phyloP scores from a whole-genome alignment of 2,329 filamentous ascomycete genomes.

The Trichoderma hamatum region DNA sequence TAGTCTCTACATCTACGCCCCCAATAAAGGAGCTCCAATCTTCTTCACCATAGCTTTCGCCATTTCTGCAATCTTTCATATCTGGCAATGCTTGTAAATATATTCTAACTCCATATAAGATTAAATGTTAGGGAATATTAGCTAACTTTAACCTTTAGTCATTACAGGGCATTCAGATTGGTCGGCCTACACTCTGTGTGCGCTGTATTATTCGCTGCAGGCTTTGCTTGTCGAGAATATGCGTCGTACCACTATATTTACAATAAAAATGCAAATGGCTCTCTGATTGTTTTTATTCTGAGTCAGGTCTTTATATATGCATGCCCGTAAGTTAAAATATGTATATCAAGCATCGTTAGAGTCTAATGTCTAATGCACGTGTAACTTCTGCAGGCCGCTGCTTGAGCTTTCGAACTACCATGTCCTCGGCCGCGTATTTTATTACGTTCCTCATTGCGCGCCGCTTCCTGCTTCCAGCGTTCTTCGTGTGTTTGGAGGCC shows the following conservation, averaged over 20 bases:
- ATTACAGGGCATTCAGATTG: constrained; percentile 1
- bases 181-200: neutral
- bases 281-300: neutral
- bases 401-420: constrained; percentile 11
- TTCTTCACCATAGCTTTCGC: neutral
- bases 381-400: neutral
- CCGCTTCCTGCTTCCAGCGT: neutral
- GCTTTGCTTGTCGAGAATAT: constrained; percentile 2
- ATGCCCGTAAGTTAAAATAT: neutral
- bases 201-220: neutral
- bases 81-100: constrained; percentile 13
- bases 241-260: neutral
- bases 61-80: neutral
- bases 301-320: constrained; percentile 7
- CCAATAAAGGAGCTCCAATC: neutral
- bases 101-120: neutral
- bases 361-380: neutral
- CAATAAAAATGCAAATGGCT: neutral
- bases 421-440: constrained; percentile 8
- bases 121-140: no score
- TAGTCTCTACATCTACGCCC: constrained; percentile 2
- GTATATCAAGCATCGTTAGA: neutral
- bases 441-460: constrained; percentile 9
- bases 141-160: neutral
- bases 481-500: neutral